Conservation (phyloP, 306 rosid genomes). For the Cucurbita argyrosperma region DNA sequence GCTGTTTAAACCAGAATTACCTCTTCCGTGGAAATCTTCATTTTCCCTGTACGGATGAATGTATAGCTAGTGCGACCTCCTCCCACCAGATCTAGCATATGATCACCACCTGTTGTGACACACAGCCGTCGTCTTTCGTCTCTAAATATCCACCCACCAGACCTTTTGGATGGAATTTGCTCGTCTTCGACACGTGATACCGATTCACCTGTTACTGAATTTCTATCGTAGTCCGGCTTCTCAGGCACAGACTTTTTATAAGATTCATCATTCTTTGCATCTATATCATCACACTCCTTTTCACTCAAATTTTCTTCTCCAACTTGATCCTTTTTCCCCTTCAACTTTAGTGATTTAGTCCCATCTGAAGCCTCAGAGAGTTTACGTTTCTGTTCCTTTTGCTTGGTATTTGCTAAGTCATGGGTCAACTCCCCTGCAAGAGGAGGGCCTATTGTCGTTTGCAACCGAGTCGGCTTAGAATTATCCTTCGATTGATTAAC, state of each 20-base stretch:
- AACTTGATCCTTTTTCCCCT: not conserved
- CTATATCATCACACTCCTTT: constrained; percentile 6
- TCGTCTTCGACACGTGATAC: constrained; percentile 2
- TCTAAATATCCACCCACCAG: constrained; percentile 44
- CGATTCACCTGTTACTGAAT: constrained; percentile 16
- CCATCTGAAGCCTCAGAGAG: constrained; percentile 1
- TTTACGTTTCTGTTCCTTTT: constrained; percentile 7
- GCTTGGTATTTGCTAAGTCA: not conserved
- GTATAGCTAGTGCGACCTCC: constrained; percentile 12
- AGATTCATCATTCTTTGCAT: constrained; percentile 17
- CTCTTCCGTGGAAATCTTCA: constrained; percentile 27
- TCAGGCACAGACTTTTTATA: not conserved
- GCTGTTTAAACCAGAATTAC: constrained; percentile 12
- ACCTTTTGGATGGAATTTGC: constrained; percentile 17
- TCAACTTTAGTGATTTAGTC: not conserved
- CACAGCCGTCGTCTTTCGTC: constrained; percentile 32
- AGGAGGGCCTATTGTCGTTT: constrained; percentile 1
- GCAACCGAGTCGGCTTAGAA: constrained; percentile 6
- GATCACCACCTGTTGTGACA: constrained; percentile 37
- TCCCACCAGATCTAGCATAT: constrained; percentile 17
- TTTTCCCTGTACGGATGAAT: constrained; percentile 16
- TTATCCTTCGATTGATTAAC: constrained; percentile 3
- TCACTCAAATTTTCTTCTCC: constrained; percentile 14
- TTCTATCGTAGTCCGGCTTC: constrained; percentile 7
- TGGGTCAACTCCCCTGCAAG: constrained; percentile 12